These are phyloP conservation scores for Fomitopsis pinicola DNA, from an alignment of 1,284 basidiomycete species.

Conservation along the genomic window DNA sequence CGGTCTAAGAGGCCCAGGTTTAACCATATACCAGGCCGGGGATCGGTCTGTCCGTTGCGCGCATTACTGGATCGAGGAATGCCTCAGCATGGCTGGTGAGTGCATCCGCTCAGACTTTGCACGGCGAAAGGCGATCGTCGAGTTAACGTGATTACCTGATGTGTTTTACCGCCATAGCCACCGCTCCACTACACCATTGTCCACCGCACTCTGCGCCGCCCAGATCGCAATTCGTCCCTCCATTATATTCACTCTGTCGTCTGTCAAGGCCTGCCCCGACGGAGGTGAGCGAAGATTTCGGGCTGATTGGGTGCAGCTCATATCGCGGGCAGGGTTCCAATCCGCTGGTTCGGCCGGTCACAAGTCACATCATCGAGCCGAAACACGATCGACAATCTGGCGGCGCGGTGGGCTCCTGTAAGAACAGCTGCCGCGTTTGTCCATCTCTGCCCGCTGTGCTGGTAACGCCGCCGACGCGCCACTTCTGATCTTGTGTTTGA, in stretches of 20 bases:
- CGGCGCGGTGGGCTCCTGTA: constrained; percentile 5
- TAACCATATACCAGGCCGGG: constrained; percentile 15
- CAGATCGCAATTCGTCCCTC: not conserved
- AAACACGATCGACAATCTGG: constrained; percentile 23
- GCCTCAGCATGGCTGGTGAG: constrained; percentile 8
- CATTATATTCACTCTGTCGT: not conserved
- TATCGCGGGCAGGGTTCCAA: constrained; percentile 4
- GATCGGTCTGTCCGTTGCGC: constrained; percentile 1
- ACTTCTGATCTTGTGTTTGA: not conserved
- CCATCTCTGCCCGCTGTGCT: constrained; percentile 9
- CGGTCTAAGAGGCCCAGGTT: constrained; percentile 14
- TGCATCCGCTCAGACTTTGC: not conserved
- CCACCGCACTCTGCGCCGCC: not conserved
- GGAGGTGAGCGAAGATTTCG: constrained; percentile 2
- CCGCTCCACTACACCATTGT: not conserved
- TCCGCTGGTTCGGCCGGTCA: constrained; percentile 15
- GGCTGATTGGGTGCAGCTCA: not conserved
- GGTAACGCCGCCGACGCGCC: constrained; percentile 14
- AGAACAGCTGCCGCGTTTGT: constrained; percentile 7
- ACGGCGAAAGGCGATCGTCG: not conserved
- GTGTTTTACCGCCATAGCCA: not conserved
- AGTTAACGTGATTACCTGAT: constrained; percentile 3
- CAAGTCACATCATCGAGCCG: constrained; percentile 19
- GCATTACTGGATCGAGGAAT: constrained; percentile 17
- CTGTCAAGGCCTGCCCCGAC: not conserved